phyloP scores from a whole-genome alignment of 1,284 basidiomycete genomes.

The Naganishia sp. region DNA sequence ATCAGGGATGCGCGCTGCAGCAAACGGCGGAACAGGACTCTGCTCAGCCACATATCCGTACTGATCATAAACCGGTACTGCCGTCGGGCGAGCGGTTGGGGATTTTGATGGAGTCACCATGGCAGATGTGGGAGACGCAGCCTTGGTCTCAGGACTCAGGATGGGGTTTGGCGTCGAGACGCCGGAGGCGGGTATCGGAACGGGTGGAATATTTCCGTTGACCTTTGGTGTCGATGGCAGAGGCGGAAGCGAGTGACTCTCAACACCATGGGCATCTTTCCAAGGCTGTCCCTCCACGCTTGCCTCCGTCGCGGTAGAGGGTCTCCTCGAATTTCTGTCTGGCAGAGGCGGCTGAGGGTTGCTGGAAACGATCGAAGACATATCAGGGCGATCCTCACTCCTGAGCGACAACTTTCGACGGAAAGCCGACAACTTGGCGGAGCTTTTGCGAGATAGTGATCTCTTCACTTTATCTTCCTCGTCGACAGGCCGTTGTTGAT shows the following conservation, averaged over 20 bases:
- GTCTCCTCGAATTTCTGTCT: background rate
- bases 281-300: too few relatives aligned
- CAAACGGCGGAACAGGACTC: slow-evolving; percentile 11
- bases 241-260: too few relatives aligned
- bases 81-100: background rate
- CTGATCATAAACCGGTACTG: background rate
- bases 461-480: background rate
- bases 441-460: slow-evolving; percentile 14
- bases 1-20: background rate
- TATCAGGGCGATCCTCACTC: slow-evolving; percentile 13
- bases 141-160: too few relatives aligned
- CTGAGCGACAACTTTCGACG: slow-evolving; percentile 16
- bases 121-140: too few relatives aligned
- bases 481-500: background rate
- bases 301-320: background rate
- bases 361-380: background rate
- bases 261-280: too few relatives aligned
- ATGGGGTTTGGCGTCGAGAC: too few relatives aligned
- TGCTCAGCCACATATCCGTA: slow-evolving; percentile 14
- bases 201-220: too few relatives aligned
- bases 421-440: slow-evolving; percentile 14
- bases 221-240: too few relatives aligned
- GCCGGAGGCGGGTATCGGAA: too few relatives aligned
- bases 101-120: background rate
- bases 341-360: slow-evolving; percentile 5